Base-by-base conservation (phyloP, 2,329 filamentous ascomycete species). In the Eutypa lata region DNA sequence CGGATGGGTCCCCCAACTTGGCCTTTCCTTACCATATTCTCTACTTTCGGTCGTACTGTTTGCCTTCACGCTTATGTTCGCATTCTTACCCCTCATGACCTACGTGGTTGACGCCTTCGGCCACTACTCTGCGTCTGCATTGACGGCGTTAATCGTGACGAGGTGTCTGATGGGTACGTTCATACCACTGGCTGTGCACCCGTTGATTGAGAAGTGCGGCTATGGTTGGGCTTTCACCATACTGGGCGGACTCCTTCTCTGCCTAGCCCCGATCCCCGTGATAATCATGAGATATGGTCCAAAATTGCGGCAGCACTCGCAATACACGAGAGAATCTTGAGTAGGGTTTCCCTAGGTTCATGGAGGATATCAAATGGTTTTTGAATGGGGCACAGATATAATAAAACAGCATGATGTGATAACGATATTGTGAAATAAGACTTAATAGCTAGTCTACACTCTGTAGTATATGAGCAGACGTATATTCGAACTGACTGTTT, bases 51-150 rank as follows among this genome's bases (percentile, higher is more conserved):
- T 80, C 0, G 72, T 63, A 2, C n/a, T 77, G 1, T 64, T 81
- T 6, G 81, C 81, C 11, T 63, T 71, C 19, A 68, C 73, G 4
- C 63, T 80, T 2, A 67, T 78, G 47, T 63, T 83, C 2, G 70
- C 71, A 3, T 69, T 76, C 46, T 62, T 84, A 19, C 80, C 81
- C 0, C 52, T 83, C 2, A 76, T 75, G 52, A 74, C 80, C 0
- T 84, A 83, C 56, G 73, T 83, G 0, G 80, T 84, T 2, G 81
- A 84, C 54, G 78, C 80, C 0, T 81, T 77, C 53, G 79, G 80
- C 0, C 53, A 79, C 6, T 83, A 80, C 59, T 76, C 80, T 1
- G 81, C 81, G 0, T 82, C 78, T 11, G 80, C 80, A 2, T 73
- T 83, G 70, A 83, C 81, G 0, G 79, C 77, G 0, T 61, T 83